Evolutionary conservation across 129 eudicot species (phyloP).

Genomic region (Flaveria brownii): DNA sequence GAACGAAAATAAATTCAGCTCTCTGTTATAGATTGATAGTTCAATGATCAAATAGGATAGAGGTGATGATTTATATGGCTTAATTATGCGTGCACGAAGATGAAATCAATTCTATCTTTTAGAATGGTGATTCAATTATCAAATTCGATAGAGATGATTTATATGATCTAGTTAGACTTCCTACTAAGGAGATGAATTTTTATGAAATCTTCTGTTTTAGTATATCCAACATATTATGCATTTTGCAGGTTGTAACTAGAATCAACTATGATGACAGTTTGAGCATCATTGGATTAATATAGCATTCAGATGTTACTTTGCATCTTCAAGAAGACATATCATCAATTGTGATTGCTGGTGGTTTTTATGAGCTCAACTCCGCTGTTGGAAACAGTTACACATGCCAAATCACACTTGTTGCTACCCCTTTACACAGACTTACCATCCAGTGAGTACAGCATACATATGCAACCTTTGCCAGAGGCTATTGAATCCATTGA

Average conservation of each 20-base stretch:
- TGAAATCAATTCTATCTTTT: too few species aligned
- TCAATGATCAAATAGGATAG: too few species aligned
- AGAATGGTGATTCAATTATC: too few species aligned
- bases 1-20: too few species aligned
- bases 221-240: conserved; percentile 2
- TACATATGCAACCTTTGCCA: conserved; percentile 80
- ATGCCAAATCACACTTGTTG: conserved; percentile 76
- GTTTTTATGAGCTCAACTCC: conserved; percentile 66
- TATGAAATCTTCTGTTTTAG: not conserved
- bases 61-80: too few species aligned
- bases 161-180: too few species aligned
- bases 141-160: too few species aligned
- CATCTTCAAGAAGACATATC: conserved; percentile 82
- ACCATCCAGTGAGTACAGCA: conserved; percentile 83
- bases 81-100: too few species aligned
- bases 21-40: too few species aligned
- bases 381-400: conserved; percentile 67
- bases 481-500: conserved; percentile 83
- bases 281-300: conserved; percentile 69
- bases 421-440: conserved; percentile 79
- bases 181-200: too few species aligned
- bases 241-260: conserved; percentile 78
- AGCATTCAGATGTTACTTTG: conserved; percentile 67
- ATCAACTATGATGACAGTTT: conserved; percentile 89
- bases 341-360: conserved; percentile 54